Conservation (phyloP, 163 green algal species). For the Trebouxia gelatinosa region DNA sequence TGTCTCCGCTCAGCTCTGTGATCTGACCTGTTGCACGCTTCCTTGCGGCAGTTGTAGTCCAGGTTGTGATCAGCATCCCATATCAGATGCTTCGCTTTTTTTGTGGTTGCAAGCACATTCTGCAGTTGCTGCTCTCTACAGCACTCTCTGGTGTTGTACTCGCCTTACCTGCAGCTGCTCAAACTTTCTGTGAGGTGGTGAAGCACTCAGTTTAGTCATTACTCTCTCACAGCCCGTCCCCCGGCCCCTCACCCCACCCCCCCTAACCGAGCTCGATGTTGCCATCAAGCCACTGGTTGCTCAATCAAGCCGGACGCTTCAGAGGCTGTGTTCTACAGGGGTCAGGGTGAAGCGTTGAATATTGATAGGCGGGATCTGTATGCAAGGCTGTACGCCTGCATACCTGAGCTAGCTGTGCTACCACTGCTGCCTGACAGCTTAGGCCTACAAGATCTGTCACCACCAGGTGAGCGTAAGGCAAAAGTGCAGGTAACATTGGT, state of each 20-base stretch:
- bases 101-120: neutral
- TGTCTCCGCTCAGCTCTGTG: neutral
- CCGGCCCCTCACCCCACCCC: neutral
- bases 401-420: constrained; percentile 39
- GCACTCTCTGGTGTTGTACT: neutral
- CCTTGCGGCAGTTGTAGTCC: neutral
- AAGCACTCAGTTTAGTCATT: neutral
- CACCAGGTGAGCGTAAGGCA: no score
- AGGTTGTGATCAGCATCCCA: neutral
- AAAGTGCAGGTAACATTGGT: no score
- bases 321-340: constrained; percentile 30
- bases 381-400: constrained; percentile 60
- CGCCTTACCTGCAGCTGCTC: constrained; percentile 2
- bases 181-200: neutral
- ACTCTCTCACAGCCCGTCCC: neutral
- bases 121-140: neutral
- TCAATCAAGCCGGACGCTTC: neutral
- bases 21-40: neutral
- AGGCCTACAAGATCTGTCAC: no score
- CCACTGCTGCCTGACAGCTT: constrained; percentile 14
- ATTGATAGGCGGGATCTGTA: constrained; percentile 73
- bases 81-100: neutral
- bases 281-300: neutral
- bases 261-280: neutral
- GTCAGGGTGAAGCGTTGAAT: constrained; percentile 77